Base-by-base conservation (phyloP, 2,329 filamentous ascomycete genomes). In the Ceratocystis diversiconidia region DNA sequence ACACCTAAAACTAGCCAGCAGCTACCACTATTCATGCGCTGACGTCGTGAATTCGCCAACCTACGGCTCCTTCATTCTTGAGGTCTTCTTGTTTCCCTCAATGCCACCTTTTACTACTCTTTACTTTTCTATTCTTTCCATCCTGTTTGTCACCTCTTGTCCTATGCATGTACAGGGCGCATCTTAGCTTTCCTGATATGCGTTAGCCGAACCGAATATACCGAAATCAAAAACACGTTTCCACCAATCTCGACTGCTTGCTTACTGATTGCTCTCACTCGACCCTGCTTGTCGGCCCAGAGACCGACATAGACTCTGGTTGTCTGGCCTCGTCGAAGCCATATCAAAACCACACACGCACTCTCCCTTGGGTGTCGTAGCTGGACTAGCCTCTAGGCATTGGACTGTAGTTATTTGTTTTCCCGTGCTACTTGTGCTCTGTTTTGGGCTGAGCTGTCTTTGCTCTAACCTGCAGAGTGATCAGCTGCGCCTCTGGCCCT, bases 1-100 rank as follows among this genome's bases (percentile, higher is more conserved):
- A 61, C n/a, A 61, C 36, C 65, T 55, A 60, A 63, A 66, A 66
- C 28, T 30, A 65, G 22, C 43, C 19, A 46, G 52, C 50, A 63
- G 32, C 55, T 36, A 44, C 17, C 43, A 48, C 48, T 36, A 30
- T 59, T 66, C 61, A 63, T 61, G 61, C 61, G 65, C 65, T 66
- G 61, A 66, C 65, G 61, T 62, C 61, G 62, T 62, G 61, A 62
- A 12, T 44, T 36, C 61, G 28, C 36, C 36, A 44, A n/a, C n/a
- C 12, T 19, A 62, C 28, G 12, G 19, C 60, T 32, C 17, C 22
- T 17, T 30, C 30, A 30, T 30, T 60, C 43, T 62, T 19, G 28
- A 17, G 55, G 28, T 30, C 28, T 36, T 59, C 32, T 59, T 59
- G 55, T 36, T 59, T 36, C 55, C 28, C 22, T n/a, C 28, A 59